Base-by-base conservation (phyloP, 441 rosid genomes). In the Eruca vesicaria region DNA sequence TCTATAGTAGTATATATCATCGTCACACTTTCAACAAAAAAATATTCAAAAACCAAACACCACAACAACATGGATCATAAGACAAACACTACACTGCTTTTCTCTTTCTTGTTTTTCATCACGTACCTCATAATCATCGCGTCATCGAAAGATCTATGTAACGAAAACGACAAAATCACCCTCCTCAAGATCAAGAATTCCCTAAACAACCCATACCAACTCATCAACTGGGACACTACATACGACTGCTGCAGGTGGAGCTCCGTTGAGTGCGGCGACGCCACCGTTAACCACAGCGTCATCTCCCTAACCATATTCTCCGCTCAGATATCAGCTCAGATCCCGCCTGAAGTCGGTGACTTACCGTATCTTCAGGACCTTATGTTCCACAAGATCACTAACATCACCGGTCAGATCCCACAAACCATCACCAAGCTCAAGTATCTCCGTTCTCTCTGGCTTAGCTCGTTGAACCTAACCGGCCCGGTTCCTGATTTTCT, bases 231-330 rank as follows among this genome's bases (percentile, higher is more conserved):
- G 97, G 38, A 73, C 4, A 79, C 88, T 1, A 67, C 82, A 56
- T 6, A 0, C 3, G 95, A 89, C 70, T 91, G 98, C 79, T 91
- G 97, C 71, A 90, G 41, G 1, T 94, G 97, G 97, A 80, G 85
- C 75, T 74, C 71, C 21, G 86, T 91, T 3, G 78, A 83, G 11
- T 91, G 98, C 61, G 82, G 91, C 41, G 63, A 52, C 11, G 83
- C 83, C 60, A 86, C 84, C 69, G 82, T 82, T 64, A 87, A 83
- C 75, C 74, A 88, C 80, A 93, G 96, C 11, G 86, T 89, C 72
- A 82, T 55, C 69, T 66, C 89, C 53, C 80, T 90, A 63, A 68
- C 78, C 16, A 76, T 92, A 48, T 71, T 82, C 55, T 19, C 78
- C 15, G 90, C 81, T 10, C 43, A 55, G 15, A 23, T 88, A 29